phyloP scores from a whole-genome alignment of 805 yeast species.

The Suhomyces tanzawaensis region DNA sequence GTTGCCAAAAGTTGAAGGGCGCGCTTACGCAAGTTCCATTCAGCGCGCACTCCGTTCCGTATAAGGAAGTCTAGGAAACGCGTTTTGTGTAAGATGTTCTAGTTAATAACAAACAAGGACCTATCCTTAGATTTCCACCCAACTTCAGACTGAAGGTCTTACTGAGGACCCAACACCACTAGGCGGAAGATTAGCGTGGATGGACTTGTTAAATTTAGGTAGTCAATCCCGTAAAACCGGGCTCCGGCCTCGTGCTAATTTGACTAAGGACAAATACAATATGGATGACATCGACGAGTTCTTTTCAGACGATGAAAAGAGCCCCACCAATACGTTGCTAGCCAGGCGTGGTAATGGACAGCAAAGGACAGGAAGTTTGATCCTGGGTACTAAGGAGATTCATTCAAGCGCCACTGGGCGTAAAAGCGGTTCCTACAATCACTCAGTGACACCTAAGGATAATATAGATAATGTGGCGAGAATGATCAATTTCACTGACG shows the following conservation, averaged over 20 bases:
- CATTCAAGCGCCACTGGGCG: conserved; percentile 6
- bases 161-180: background rate
- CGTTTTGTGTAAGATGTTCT: conserved; percentile 8
- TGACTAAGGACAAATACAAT: conserved; percentile 55
- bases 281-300: conserved; percentile 72
- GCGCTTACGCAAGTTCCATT: too few species aligned
- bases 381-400: background rate
- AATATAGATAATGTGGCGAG: conserved; percentile 29
- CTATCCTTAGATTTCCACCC: background rate
- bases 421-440: conserved; percentile 1
- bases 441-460: conserved; percentile 12
- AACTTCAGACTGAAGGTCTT: background rate
- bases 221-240: conserved; percentile 67
- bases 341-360: conserved; percentile 2
- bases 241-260: conserved; percentile 42
- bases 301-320: conserved; percentile 51
- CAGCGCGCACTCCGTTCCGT: background rate
- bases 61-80: conserved; percentile 1
- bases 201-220: conserved; percentile 51
- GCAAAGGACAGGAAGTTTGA: background rate
- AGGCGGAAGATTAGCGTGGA: conserved; percentile 8
- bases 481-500: conserved; percentile 35
- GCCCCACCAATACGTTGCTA: conserved; percentile 12
- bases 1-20: too few species aligned
- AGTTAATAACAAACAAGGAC: conserved; percentile 4